Evolutionary conservation across 225 moss, liverwort and hornwort species (phyloP).

Genomic region (Pleurozium schreberi): DNA sequence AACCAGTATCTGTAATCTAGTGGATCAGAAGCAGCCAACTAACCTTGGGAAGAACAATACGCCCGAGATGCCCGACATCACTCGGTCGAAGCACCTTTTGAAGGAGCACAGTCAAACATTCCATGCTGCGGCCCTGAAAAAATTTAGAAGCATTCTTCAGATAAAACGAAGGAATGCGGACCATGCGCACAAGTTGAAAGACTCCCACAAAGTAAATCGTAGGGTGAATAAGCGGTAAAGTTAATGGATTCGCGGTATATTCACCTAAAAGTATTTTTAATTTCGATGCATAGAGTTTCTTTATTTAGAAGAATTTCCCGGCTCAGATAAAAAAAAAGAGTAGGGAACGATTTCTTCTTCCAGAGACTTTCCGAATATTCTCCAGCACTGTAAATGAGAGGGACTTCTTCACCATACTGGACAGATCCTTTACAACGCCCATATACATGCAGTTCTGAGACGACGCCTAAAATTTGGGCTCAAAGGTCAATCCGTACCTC

Average conservation of each 20-base stretch:
- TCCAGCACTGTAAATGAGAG: neutral
- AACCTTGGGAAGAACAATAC: constrained; percentile 48
- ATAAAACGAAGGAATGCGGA: neutral
- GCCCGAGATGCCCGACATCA: constrained; percentile 40
- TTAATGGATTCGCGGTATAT: no score
- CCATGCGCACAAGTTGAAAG: neutral
- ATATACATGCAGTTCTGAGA: neutral
- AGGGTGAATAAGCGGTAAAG: neutral
- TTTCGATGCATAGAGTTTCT: no score
- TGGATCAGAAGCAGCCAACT: neutral
- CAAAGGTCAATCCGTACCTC: constrained; percentile 1
- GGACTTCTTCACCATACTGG: neutral
- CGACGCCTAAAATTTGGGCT: neutral
- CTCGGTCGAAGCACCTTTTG: constrained; percentile 36
- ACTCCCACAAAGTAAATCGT: neutral
- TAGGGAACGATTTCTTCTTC: no score
- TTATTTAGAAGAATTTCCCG: no score
- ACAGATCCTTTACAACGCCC: neutral
- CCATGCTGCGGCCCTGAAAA: constrained; percentile 19
- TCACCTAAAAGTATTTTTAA: no score
- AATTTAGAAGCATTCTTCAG: neutral
- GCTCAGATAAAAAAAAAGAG: no score
- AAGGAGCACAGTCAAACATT: constrained; percentile 17
- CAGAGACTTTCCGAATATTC: neutral
- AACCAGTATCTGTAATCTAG: neutral